Percentiles rank a stretch among this genome's conserved stretches.
These are phyloP conservation scores for Neonectria faginata DNA, from an alignment of 2,329 filamentous ascomycete genomes.

Conservation along the genomic window DNA sequence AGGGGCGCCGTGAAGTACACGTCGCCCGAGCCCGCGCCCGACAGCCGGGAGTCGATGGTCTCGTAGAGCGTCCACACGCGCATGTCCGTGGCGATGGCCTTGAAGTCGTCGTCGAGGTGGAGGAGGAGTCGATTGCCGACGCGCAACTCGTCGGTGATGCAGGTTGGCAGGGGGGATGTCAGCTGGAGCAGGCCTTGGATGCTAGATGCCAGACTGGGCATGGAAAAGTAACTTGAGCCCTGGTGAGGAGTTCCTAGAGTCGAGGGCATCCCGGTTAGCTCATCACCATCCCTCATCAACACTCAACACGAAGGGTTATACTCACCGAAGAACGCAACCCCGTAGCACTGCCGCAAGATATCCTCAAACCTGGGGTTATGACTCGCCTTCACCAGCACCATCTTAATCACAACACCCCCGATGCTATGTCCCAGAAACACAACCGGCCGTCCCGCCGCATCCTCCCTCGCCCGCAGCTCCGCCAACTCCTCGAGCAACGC, in stretches of 20 bases:
- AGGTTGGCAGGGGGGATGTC: slow-evolving; percentile 61
- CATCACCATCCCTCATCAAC: background rate
- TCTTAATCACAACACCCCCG: slow-evolving; percentile 70
- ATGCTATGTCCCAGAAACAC: slow-evolving; percentile 72
- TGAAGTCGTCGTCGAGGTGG: slow-evolving; percentile 66
- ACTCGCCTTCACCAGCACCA: slow-evolving; percentile 63
- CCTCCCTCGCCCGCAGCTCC: slow-evolving; percentile 49
- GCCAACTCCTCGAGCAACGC: slow-evolving; percentile 59
- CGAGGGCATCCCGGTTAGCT: slow-evolving; percentile 18
- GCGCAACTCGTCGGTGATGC: slow-evolving; percentile 62
- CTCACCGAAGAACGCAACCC: slow-evolving; percentile 70
- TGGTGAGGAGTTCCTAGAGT: slow-evolving; percentile 68
- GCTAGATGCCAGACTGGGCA: slow-evolving; percentile 65
- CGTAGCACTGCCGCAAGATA: slow-evolving; percentile 68
- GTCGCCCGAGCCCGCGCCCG: slow-evolving; percentile 56
- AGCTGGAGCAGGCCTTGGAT: slow-evolving; percentile 66
- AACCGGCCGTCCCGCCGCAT: slow-evolving; percentile 60
- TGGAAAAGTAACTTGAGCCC: slow-evolving; percentile 72
- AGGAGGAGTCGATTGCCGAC: slow-evolving; percentile 63
- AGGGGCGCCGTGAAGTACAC: slow-evolving; percentile 70
- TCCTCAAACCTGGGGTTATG: slow-evolving; percentile 52
- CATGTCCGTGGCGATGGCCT: slow-evolving; percentile 67
- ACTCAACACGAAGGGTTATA: background rate
- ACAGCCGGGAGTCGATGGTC: slow-evolving; percentile 69
- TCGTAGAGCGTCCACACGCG: slow-evolving; percentile 73